Conservation (phyloP, 768 basidiomycete species). For the Xanthoconium stramineum region DNA sequence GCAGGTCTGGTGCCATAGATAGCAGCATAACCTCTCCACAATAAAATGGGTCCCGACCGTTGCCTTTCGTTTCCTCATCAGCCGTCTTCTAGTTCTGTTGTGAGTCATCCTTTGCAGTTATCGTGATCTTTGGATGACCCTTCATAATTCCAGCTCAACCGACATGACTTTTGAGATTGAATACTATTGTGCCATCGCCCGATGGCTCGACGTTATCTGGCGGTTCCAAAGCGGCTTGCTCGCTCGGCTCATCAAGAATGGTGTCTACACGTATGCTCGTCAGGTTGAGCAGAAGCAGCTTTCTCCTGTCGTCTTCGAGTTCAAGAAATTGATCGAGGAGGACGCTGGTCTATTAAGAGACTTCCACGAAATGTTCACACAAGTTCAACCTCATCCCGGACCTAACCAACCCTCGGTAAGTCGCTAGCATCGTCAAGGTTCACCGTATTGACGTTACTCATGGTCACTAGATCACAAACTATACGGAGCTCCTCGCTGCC, state of each 20-base stretch:
- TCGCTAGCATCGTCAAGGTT: neutral
- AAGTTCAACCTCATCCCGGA: neutral
- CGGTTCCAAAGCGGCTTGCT: slow-evolving; percentile 23
- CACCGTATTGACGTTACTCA: neutral
- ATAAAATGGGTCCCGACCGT: slow-evolving; percentile 1
- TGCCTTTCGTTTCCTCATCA: neutral
- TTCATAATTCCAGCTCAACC: neutral
- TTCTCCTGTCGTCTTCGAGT: slow-evolving; percentile 15
- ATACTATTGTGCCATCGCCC: slow-evolving; percentile 21
- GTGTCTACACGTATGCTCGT: slow-evolving; percentile 10
- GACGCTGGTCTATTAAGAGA: neutral
- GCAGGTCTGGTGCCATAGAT: neutral
- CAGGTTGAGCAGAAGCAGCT: slow-evolving; percentile 8
- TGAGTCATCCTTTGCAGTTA: neutral
- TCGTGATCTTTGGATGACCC: neutral
- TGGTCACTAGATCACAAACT: neutral
- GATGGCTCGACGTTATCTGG: slow-evolving; percentile 17
- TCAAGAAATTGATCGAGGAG: slow-evolving; percentile 11
- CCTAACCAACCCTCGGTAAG: neutral
- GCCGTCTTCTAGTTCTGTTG: neutral
- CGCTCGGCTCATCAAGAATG: slow-evolving; percentile 21
- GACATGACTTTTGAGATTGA: slow-evolving; percentile 14
- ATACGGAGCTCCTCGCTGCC: slow-evolving; percentile 5
- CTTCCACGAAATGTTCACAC: neutral
- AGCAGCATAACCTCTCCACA: neutral